These are phyloP conservation scores for Aaosphaeria arxii DNA, from an alignment of 2,329 filamentous ascomycete genomes.

Conservation along the genomic window DNA sequence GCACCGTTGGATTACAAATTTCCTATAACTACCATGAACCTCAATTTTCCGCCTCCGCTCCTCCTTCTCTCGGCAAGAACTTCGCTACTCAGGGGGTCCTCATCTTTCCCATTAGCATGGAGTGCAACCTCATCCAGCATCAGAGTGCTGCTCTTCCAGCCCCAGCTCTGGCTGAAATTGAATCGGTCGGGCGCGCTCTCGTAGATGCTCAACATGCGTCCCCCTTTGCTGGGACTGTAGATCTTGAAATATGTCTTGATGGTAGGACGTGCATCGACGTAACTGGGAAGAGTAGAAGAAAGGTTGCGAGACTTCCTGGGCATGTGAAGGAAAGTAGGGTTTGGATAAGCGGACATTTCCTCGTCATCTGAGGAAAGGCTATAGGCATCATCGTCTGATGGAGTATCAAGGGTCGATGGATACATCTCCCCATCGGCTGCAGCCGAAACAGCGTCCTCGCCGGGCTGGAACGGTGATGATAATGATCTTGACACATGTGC, in stretches of 20 bases:
- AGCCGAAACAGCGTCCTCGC: constrained; percentile 13
- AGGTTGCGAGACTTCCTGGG: constrained; percentile 16
- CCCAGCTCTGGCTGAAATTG: constrained; percentile 60
- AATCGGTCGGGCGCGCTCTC: constrained; percentile 57
- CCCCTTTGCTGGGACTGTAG: constrained; percentile 58
- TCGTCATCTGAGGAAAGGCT: constrained; percentile 23
- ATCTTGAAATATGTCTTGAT: constrained; percentile 63
- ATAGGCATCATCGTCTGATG: constrained; percentile 21
- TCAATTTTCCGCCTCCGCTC: constrained; percentile 50
- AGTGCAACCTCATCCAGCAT: constrained; percentile 48
- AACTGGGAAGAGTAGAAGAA: constrained; percentile 48
- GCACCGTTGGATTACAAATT: constrained; percentile 30
- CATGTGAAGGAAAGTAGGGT: constrained; percentile 17
- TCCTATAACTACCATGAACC: constrained; percentile 61
- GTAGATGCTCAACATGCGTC: constrained; percentile 57
- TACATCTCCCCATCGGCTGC: constrained; percentile 16
- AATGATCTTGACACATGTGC: constrained; percentile 8
- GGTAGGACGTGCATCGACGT: constrained; percentile 54
- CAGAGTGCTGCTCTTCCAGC: constrained; percentile 60
- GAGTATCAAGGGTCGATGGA: constrained; percentile 11
- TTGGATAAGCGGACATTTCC: constrained; percentile 19
- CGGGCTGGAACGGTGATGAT: constrained; percentile 8
- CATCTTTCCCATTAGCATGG: constrained; percentile 16
- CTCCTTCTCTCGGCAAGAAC: constrained; percentile 15
- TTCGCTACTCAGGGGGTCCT: constrained; percentile 12